These are phyloP conservation scores for Euclidium syriacum DNA, from an alignment of 345 rosid genomes.

Conservation along the genomic window DNA sequence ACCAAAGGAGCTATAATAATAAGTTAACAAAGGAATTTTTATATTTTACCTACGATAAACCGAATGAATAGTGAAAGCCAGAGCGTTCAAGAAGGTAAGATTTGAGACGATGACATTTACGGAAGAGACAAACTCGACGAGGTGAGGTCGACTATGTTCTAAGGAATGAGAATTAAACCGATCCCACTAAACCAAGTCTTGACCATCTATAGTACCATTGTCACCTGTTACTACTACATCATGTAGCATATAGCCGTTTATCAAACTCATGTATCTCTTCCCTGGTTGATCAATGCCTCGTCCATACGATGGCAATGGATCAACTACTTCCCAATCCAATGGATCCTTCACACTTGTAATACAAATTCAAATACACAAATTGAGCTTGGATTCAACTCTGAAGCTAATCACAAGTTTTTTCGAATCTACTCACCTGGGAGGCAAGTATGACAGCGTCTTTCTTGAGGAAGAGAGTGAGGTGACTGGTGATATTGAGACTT, in stretches of 20 bases:
- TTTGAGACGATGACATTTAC: constrained; percentile 43
- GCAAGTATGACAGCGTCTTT: constrained; percentile 46
- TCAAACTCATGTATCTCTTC: constrained; percentile 42
- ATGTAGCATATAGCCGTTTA: constrained; percentile 32
- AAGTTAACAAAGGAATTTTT: background rate
- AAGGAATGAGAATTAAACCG: constrained; percentile 36
- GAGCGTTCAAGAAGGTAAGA: constrained; percentile 48
- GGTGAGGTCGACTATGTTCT: constrained; percentile 45
- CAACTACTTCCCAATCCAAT: constrained; percentile 34
- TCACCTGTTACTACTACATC: constrained; percentile 57
- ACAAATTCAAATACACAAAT: background rate
- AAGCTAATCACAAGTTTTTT: background rate
- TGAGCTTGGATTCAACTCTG: background rate
- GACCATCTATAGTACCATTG: constrained; percentile 66
- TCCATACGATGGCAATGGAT: constrained; percentile 48
- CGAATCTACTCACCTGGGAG: constrained; percentile 28
- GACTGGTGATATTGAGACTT: constrained; percentile 48
- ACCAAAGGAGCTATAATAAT: background rate
- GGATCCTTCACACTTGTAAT: constrained; percentile 32
- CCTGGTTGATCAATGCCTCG: constrained; percentile 43
- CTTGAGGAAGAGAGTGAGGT: constrained; percentile 47
- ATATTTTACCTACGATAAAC: constrained; percentile 50
- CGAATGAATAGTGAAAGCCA: constrained; percentile 59
- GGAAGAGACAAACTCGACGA: constrained; percentile 48
- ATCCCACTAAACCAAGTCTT: constrained; percentile 66